Conservation (phyloP, 352 stramenopile species). For the Peronospora farinosa region DNA sequence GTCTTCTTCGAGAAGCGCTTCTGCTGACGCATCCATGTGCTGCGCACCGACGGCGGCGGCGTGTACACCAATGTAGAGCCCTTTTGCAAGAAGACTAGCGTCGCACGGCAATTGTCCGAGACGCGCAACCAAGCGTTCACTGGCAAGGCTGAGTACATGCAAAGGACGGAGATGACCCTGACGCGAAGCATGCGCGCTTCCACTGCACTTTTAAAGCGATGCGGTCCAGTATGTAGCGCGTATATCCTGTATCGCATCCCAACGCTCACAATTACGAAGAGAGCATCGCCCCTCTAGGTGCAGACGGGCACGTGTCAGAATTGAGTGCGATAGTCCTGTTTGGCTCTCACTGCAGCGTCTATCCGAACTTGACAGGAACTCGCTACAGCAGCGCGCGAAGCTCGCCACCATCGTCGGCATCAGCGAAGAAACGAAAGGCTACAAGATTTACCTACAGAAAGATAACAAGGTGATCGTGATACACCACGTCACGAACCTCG, state of each 20-base stretch:
- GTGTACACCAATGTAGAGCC: slow-evolving; percentile 29
- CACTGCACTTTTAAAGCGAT: slow-evolving; percentile 22
- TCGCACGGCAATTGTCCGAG: slow-evolving; percentile 18
- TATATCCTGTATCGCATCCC: slow-evolving; percentile 29
- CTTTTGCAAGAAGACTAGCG: slow-evolving; percentile 20
- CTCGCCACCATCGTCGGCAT: background rate
- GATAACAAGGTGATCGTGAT: background rate
- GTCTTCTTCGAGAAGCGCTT: slow-evolving; percentile 7
- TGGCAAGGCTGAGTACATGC: slow-evolving; percentile 25
- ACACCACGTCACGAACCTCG: background rate
- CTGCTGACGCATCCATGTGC: slow-evolving; percentile 6
- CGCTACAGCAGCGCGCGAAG: too few species aligned
- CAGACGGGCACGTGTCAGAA: slow-evolving; percentile 1
- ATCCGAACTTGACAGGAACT: too few species aligned
- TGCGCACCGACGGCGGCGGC: too few species aligned
- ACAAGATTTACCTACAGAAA: background rate
- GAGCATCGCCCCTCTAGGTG: background rate
- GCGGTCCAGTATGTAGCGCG: slow-evolving; percentile 14
- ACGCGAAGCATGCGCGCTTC: slow-evolving; percentile 27
- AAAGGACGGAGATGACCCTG: slow-evolving; percentile 19
- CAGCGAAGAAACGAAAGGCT: background rate
- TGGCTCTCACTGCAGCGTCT: too few species aligned
- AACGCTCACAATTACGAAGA: slow-evolving; percentile 6
- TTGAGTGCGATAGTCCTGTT: slow-evolving; percentile 1
- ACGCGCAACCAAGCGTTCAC: slow-evolving; percentile 22